Evolutionary conservation across 2,329 filamentous ascomycete species (phyloP).

Genomic region (Botrytis deweyae): DNA sequence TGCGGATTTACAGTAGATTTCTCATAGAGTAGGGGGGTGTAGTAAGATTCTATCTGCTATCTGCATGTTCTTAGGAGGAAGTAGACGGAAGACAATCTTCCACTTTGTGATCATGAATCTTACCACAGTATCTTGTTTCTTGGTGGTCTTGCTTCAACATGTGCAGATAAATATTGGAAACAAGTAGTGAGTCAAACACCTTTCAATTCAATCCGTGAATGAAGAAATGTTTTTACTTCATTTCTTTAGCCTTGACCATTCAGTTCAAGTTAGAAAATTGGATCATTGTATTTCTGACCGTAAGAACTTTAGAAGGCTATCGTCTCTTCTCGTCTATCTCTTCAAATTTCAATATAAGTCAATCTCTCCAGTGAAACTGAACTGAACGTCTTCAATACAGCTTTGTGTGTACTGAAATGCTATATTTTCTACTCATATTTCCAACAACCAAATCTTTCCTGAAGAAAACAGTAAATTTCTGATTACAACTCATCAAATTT

Average conservation of each 20-base stretch:
- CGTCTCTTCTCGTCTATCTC: not conserved
- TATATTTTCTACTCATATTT: too few relatives aligned
- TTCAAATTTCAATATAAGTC: not conserved
- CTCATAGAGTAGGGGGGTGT: not conserved
- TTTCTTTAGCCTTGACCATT: not conserved
- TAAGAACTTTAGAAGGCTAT: not conserved
- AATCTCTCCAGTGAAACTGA: too few relatives aligned
- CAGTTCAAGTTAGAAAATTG: not conserved
- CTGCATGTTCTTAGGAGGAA: not conserved
- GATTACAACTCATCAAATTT: not conserved
- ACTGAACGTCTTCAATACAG: accelerated
- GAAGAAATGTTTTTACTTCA: not conserved
- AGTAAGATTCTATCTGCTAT: not conserved
- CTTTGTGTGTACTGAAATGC: not conserved
- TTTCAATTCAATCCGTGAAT: not conserved
- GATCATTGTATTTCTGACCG: not conserved
- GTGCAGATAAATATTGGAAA: not conserved
- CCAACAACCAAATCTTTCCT: not conserved
- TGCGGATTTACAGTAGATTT: not conserved
- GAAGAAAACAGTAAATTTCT: not conserved
- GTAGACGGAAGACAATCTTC: not conserved
- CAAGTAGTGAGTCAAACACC: not conserved
- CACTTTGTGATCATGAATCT: not conserved
- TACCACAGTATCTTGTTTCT: not conserved
- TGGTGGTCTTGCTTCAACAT: not conserved